phyloP scores from a whole-genome alignment of 2,329 filamentous ascomycete genomes.

The Penicillium brasilianum region DNA sequence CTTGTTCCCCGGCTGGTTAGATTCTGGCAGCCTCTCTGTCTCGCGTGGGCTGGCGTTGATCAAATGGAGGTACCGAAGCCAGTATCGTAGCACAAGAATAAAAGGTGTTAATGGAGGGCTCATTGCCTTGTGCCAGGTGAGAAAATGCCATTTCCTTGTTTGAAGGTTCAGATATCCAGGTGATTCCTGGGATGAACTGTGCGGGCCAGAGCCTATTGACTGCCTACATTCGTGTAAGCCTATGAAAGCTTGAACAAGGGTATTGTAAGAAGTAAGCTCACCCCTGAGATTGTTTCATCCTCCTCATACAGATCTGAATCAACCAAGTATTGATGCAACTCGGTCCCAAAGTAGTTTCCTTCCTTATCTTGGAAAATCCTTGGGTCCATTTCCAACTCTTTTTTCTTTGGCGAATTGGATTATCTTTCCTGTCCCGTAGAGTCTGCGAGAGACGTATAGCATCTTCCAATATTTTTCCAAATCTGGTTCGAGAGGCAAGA shows the following conservation, averaged over 20 bases:
- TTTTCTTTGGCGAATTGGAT: neutral
- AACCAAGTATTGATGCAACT: neutral
- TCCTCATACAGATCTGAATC: neutral
- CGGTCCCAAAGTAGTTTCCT: neutral
- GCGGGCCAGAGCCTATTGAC: slow-evolving; percentile 16
- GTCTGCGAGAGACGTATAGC: neutral
- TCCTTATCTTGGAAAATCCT: neutral
- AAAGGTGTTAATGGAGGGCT: slow-evolving; percentile 14
- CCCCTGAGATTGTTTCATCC: neutral
- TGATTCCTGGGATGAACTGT: slow-evolving; percentile 21
- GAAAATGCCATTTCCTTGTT: slow-evolving; percentile 29
- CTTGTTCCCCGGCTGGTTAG: neutral
- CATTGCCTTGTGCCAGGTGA: slow-evolving; percentile 32
- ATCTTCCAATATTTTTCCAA: neutral
- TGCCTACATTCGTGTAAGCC: slow-evolving; percentile 8
- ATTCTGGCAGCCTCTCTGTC: neutral
- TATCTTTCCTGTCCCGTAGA: neutral
- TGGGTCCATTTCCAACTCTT: neutral
- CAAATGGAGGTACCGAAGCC: slow-evolving; percentile 29
- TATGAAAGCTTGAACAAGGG: neutral
- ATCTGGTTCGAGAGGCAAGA: neutral
- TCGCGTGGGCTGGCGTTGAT: neutral
- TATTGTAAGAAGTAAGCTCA: neutral
- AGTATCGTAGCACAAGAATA: slow-evolving; percentile 35
- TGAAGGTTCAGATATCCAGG: slow-evolving; percentile 29